phyloP scores from a whole-genome alignment of 179 eudicot species.

The Pouteria campechiana region DNA sequence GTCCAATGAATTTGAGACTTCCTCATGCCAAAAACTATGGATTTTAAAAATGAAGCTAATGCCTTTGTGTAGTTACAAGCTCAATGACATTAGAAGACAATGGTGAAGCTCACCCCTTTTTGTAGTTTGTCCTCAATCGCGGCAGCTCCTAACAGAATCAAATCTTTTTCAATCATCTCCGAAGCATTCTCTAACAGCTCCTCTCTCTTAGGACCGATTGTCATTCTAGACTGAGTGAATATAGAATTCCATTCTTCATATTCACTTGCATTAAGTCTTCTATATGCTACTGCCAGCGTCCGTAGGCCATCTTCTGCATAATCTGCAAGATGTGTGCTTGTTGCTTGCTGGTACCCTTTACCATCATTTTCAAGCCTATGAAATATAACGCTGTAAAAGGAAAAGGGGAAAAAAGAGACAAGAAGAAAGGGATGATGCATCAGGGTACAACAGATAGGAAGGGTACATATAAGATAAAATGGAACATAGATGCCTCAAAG shows the following conservation, averaged over 20 bases:
- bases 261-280: constrained; percentile 6
- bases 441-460: no score
- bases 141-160: constrained; percentile 15
- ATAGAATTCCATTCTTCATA: constrained; percentile 14
- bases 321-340: constrained; percentile 14
- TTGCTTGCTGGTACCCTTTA: constrained; percentile 18
- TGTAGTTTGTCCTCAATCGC: constrained; percentile 24
- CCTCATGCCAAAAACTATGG: no score
- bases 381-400: constrained; percentile 18
- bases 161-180: constrained; percentile 14
- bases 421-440: no score
- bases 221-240: constrained; percentile 13
- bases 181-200: constrained; percentile 9
- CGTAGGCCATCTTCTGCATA: constrained; percentile 22
- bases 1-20: no score
- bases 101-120: constrained; percentile 9
- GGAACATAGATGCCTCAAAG: no score
- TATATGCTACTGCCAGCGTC: constrained; percentile 18
- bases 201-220: constrained; percentile 16
- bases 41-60: no score
- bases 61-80: no score
- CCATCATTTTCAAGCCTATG: constrained; percentile 17
- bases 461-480: no score
- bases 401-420: no score
- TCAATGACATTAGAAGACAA: no score